Base-by-base conservation (phyloP, 2,329 filamentous ascomycete species). In the Elsinoe perseae region DNA sequence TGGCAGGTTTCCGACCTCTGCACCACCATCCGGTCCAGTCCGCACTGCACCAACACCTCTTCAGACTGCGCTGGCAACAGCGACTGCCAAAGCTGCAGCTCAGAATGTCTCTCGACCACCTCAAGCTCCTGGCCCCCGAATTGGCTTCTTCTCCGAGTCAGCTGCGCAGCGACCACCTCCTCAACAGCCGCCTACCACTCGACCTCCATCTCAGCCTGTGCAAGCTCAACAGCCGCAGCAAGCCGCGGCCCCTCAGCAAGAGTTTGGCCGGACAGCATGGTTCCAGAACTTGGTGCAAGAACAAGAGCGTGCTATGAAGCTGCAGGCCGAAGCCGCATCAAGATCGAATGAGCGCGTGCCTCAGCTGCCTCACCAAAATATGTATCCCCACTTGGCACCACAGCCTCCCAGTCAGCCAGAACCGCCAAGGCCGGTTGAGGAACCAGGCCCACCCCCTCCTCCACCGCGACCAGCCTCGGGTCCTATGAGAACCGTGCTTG, bases 271-370 rank as follows among this genome's bases (percentile, higher is more conserved):
- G 43, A 40, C 60, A 28, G 38, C 57, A 34, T 42, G 61, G 60
- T 56, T 56, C 20, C 59, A 60, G 18, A 62, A 60, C 20, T 56
- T 70, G 18, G 56, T 61, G 25, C 61, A 65, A 25, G 66, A 70
- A 55, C 67, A 67, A 56, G 64, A 68, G 36, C 61, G 63, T 18
- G 68, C 68, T 3, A 59, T 68, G 12, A 61, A 68, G 59, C 63
- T 67, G 55, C 55, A 65, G 43, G 60, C 61, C 50, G 57, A 62
- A 40, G 56, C 60, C 18, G 62, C 64, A 28, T 62, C 65, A 14
- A 30, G 43, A 4, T 61, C 57, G 8, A 56, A 61, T 27, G 57
- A 61, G 25, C 42, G 55, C n/a, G 48, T 61, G 3, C 57, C 59
- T 4, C 59, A 61, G 28, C 42, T 58, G n/a, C 36, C 21, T 23